These are phyloP conservation scores for Bruguiera sexangula DNA, from an alignment of 345 rosid species.

Conservation along the genomic window DNA sequence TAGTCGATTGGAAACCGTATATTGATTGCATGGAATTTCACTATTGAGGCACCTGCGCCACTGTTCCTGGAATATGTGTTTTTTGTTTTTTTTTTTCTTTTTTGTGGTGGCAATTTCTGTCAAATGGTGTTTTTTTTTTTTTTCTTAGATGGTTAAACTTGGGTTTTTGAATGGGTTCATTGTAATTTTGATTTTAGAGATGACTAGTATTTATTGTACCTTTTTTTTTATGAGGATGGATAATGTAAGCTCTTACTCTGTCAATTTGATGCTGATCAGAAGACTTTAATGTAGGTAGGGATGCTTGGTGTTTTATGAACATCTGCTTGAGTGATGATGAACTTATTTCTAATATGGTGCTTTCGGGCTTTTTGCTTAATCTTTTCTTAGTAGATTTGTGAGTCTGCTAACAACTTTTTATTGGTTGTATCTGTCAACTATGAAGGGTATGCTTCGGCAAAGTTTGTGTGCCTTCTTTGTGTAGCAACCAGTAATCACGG, in stretches of 20 bases:
- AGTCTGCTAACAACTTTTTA: slow-evolving; percentile 1
- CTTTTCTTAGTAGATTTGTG: neutral
- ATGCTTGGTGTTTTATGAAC: neutral
- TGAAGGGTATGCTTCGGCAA: slow-evolving; percentile 37
- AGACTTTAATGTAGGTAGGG: neutral
- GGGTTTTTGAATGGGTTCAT: slow-evolving; percentile 2
- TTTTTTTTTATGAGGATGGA: neutral
- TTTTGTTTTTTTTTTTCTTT: neutral
- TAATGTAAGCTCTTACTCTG: too few species aligned
- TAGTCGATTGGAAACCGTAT: neutral
- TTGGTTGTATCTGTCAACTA: slow-evolving; percentile 11
- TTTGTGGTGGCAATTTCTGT: neutral
- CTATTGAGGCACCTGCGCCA: too few species aligned
- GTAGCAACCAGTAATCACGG: slow-evolving; percentile 16
- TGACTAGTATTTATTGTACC: neutral
- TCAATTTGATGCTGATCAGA: too few species aligned
- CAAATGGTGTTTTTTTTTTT: neutral
- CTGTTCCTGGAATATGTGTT: neutral
- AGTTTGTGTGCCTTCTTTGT: slow-evolving; percentile 15
- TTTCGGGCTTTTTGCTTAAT: neutral
- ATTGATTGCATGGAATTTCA: neutral
- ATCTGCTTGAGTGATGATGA: neutral
- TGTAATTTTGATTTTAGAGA: neutral
- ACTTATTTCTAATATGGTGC: neutral
- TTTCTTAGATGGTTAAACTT: neutral